Conservation (phyloP, 2,329 filamentous ascomycete genomes). For the Zasmidium citrigriseum region DNA sequence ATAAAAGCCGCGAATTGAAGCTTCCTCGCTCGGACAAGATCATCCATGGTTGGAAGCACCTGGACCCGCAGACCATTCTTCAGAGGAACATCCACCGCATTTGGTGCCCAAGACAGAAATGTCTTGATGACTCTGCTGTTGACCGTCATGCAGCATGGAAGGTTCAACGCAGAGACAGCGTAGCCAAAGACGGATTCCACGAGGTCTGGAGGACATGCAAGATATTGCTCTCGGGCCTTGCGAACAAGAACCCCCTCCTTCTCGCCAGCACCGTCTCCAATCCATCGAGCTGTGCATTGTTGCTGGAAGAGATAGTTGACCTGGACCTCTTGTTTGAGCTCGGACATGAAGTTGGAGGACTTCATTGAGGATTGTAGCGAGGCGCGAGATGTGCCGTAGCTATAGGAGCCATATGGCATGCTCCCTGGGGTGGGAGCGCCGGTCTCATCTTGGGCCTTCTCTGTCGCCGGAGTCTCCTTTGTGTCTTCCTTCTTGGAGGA, state of each 20-base stretch:
- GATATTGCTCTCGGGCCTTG: slow-evolving; percentile 67
- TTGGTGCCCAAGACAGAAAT: slow-evolving; percentile 71
- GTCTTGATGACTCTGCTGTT: slow-evolving; percentile 79
- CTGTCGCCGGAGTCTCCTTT: slow-evolving; percentile 27
- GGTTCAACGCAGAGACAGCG: slow-evolving; percentile 69
- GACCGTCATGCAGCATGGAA: slow-evolving; percentile 79
- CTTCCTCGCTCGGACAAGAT: slow-evolving; percentile 70
- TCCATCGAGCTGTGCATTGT: slow-evolving; percentile 73
- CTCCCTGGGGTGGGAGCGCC: slow-evolving; percentile 21
- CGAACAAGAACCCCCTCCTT: slow-evolving; percentile 72
- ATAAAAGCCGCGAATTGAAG: slow-evolving; percentile 81
- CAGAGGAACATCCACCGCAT: slow-evolving; percentile 72
- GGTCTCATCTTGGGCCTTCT: slow-evolving; percentile 39
- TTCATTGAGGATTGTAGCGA: slow-evolving; percentile 42
- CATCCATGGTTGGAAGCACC: slow-evolving; percentile 70
- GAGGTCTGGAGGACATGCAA: slow-evolving; percentile 70
- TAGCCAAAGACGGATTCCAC: slow-evolving; percentile 63
- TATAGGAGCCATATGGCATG: slow-evolving; percentile 33
- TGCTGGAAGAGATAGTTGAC: slow-evolving; percentile 81
- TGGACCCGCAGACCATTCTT: slow-evolving; percentile 77
- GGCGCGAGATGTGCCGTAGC: slow-evolving; percentile 54
- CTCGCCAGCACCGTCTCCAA: slow-evolving; percentile 67
- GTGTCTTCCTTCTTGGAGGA: slow-evolving; percentile 46
- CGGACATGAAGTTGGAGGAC: slow-evolving; percentile 1
- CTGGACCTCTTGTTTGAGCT: slow-evolving; percentile 64